These are phyloP conservation scores for Triangularia setosa DNA, from an alignment of 2,329 filamentous ascomycete genomes.

Conservation along the genomic window DNA sequence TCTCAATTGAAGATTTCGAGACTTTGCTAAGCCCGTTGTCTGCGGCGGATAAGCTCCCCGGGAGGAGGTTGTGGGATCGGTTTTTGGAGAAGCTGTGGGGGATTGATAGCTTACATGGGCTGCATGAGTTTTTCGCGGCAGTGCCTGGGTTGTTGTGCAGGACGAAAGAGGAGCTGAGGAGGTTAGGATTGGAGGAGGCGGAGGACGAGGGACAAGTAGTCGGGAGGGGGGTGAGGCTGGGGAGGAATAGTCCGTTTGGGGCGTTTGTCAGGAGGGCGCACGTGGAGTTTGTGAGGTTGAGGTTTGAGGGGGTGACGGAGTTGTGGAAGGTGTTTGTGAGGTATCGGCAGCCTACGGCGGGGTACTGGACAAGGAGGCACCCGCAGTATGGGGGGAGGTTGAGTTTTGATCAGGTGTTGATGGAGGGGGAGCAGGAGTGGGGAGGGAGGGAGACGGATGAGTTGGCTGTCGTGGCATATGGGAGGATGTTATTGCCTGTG, in stretches of 20 bases:
- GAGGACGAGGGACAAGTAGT: slow-evolving; percentile 22
- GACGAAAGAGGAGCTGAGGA: slow-evolving; percentile 57
- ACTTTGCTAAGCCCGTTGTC: slow-evolving; percentile 50
- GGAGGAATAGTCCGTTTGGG: slow-evolving; percentile 74
- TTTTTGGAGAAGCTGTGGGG: slow-evolving; percentile 80
- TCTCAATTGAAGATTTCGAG: slow-evolving; percentile 57
- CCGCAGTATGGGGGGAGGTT: slow-evolving; percentile 53
- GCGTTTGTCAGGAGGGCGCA: slow-evolving; percentile 72
- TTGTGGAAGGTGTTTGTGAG: slow-evolving; percentile 80
- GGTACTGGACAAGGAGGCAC: slow-evolving; percentile 60
- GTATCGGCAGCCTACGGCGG: slow-evolving; percentile 73
- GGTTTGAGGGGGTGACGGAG: slow-evolving; percentile 72
- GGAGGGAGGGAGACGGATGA: slow-evolving; percentile 34
- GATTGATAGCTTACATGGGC: slow-evolving; percentile 73
- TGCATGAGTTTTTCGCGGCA: slow-evolving; percentile 71
- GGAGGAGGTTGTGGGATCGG: slow-evolving; percentile 80
- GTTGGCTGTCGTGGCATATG: slow-evolving; percentile 42
- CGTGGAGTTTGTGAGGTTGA: slow-evolving; percentile 75
- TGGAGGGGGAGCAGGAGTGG: slow-evolving; percentile 47
- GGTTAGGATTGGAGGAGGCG: slow-evolving; percentile 50
- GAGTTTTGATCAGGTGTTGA: slow-evolving; percentile 55
- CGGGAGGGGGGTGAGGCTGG: slow-evolving; percentile 52
- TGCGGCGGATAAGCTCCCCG: slow-evolving; percentile 58
- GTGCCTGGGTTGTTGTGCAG: slow-evolving; percentile 57
- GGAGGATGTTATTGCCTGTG: slow-evolving; percentile 45